phyloP scores from a whole-genome alignment of 2,329 filamentous ascomycete species.

The Talaromyces marneffei region DNA sequence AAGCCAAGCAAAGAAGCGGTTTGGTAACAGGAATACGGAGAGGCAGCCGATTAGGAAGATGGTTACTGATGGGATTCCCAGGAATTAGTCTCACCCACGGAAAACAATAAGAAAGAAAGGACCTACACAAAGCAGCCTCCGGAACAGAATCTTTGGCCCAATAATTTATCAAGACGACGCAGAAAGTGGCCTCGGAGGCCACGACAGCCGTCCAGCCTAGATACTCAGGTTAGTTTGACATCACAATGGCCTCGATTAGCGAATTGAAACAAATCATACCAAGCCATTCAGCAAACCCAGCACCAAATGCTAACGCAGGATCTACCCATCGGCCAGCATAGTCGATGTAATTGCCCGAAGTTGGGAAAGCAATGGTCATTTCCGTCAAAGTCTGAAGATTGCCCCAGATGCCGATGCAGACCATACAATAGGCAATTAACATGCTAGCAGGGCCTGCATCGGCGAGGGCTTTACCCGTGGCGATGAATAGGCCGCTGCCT shows the following conservation, averaged over 20 bases:
- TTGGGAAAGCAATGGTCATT: neutral
- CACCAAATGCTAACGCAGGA: neutral
- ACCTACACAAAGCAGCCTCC: neutral
- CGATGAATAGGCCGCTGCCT: neutral
- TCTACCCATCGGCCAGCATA: slow-evolving; percentile 6
- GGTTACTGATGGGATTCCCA: neutral
- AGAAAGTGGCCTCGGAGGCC: neutral
- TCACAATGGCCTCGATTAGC: neutral
- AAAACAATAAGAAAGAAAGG: neutral
- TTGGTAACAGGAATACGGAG: neutral
- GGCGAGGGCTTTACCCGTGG: neutral
- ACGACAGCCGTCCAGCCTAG: neutral
- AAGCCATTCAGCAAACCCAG: neutral
- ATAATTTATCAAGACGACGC: neutral
- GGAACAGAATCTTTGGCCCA: neutral
- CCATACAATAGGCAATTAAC: neutral
- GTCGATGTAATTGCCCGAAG: neutral
- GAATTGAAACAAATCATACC: slow-evolving; percentile 18
- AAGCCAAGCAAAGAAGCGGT: slow-evolving; percentile 30
- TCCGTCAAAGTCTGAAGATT: neutral
- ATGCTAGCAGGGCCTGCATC: neutral
- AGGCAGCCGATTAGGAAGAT: neutral
- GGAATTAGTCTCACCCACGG: neutral
- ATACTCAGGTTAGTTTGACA: neutral
- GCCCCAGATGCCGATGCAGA: neutral